A percentile compares a stretch with the other conserved stretches of the same genome.
phyloP scores from a whole-genome alignment of 2,329 filamentous ascomycete species.

The Fusarium sp. region DNA sequence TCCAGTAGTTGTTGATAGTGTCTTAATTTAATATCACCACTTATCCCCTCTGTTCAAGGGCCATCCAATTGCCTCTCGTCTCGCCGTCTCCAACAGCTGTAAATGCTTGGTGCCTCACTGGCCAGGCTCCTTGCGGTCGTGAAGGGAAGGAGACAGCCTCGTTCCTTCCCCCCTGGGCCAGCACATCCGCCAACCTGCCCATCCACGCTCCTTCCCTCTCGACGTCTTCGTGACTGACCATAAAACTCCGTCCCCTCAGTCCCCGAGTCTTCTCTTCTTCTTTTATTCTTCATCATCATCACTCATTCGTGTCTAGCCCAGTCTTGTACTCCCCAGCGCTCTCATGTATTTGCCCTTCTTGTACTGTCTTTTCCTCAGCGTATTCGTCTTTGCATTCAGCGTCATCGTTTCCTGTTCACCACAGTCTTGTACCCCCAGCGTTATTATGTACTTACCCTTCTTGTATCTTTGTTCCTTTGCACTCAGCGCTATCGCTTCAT shows the following conservation, averaged over 20 bases:
- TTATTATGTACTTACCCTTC: neutral
- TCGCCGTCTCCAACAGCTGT: neutral
- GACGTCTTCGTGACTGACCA: neutral
- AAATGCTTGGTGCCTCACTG: neutral
- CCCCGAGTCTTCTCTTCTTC: neutral
- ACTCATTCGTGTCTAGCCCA: neutral
- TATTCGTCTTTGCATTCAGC: neutral
- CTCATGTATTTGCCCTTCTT: neutral
- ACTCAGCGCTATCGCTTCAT: conserved; percentile 9
- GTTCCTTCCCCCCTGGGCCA: neutral
- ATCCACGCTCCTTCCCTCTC: neutral
- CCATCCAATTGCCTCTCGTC: neutral
- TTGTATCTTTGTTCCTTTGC: too few species aligned
- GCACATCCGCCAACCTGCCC: neutral
- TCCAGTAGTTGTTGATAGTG: neutral
- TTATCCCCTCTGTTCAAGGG: neutral
- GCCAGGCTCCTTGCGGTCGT: too few species aligned
- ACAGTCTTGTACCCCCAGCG: neutral
- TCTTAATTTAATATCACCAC: neutral
- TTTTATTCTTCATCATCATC: neutral
- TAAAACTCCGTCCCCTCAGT: neutral
- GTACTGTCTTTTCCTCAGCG: neutral
- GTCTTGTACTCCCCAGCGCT: neutral
- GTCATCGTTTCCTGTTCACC: neutral
- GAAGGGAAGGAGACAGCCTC: neutral